phyloP scores from a whole-genome alignment of 495 filamentous ascomycete species.

The Penicillium coffeae region DNA sequence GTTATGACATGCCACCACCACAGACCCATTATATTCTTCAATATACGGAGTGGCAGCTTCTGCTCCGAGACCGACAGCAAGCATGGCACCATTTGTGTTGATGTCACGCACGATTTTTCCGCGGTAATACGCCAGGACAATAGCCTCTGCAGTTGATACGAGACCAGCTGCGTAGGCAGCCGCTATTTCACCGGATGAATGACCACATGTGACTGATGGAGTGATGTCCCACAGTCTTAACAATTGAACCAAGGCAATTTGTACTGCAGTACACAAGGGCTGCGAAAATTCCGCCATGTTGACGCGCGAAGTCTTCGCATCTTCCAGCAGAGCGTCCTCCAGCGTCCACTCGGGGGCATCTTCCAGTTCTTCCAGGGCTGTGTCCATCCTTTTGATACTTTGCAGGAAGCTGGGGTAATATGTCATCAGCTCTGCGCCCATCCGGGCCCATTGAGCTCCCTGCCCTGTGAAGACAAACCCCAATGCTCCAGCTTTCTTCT shows the following conservation, averaged over 20 bases:
- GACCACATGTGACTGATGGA: conserved; percentile 24
- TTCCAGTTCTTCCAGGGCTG: conserved; percentile 6
- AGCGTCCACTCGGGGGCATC: conserved; percentile 8
- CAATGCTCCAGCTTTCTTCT: conserved; percentile 5
- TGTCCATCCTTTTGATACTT: conserved; percentile 15
- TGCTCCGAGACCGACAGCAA: conserved; percentile 18
- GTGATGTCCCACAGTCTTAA: conserved; percentile 20
- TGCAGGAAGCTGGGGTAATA: conserved; percentile 14
- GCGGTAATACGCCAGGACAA: background rate
- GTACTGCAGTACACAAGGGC: background rate
- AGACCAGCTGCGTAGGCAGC: conserved; percentile 28
- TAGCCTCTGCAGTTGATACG: background rate
- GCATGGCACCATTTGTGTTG: conserved; percentile 25
- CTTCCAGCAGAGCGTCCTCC: background rate
- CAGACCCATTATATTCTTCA: background rate
- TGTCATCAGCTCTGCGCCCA: conserved; percentile 31
- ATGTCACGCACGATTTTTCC: conserved; percentile 8
- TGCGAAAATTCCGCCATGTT: background rate
- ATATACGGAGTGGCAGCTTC: conserved; percentile 17
- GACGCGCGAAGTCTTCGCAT: background rate
- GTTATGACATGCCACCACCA: background rate
- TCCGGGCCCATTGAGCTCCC: conserved; percentile 36
- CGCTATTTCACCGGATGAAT: conserved; percentile 36
- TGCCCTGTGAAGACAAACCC: conserved; percentile 34
- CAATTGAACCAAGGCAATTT: background rate